Conservation (phyloP, 1,284 basidiomycete genomes). For the Austropuccinia psidii region DNA sequence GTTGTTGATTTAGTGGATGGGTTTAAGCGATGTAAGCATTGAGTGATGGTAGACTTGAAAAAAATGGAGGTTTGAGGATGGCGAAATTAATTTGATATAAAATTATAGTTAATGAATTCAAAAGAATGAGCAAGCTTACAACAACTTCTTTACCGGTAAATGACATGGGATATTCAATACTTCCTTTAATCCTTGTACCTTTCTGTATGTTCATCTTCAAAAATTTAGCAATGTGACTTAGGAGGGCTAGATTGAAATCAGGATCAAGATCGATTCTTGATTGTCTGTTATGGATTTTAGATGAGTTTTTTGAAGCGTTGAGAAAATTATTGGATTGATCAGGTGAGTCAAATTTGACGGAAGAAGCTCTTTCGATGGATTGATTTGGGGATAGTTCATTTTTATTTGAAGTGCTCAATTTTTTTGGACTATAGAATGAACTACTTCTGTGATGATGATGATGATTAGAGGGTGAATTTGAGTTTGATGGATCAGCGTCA, state of each 20-base stretch:
- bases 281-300: too few relatives aligned
- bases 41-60: constrained; percentile 19
- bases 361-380: too few relatives aligned
- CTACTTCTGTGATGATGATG: too few relatives aligned
- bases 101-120: background rate
- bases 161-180: constrained; percentile 72
- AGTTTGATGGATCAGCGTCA: too few relatives aligned
- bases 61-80: background rate
- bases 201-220: constrained; percentile 76
- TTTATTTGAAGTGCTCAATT: too few relatives aligned
- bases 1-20: constrained; percentile 29
- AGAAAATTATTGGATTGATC: too few relatives aligned
- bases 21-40: constrained; percentile 21
- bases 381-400: too few relatives aligned
- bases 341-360: too few relatives aligned
- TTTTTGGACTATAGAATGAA: too few relatives aligned
- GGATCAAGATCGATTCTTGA: constrained; percentile 14
- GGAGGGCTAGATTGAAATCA: constrained; percentile 12
- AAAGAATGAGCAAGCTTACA: constrained; percentile 54
- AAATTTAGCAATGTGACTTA: constrained; percentile 74
- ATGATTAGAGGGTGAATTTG: too few relatives aligned
- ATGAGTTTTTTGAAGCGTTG: too few relatives aligned
- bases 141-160: constrained; percentile 90
- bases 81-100: background rate
- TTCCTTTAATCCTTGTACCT: constrained; percentile 79